Base-by-base conservation (phyloP, 495 filamentous ascomycete species). In the Tirmania nivea region DNA sequence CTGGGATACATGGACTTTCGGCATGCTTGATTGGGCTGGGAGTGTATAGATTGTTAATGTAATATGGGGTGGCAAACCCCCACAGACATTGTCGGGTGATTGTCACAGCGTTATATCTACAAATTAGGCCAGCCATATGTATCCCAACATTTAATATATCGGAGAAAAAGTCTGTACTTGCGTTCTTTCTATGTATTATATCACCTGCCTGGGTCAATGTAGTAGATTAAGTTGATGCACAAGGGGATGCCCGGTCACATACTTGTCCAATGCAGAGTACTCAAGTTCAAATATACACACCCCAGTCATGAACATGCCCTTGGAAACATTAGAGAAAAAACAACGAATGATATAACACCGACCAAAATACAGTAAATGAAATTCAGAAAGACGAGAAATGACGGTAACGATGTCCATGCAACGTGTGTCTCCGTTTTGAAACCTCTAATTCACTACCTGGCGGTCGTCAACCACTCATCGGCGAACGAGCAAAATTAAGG, bases 1-100 rank as follows among this genome's bases (percentile, higher is more conserved):
- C 61, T 16, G 62, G 62, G 8, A 61, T 64, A 34, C 59, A 61
- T 35, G 62, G 62, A 5, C 61, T 59, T 17, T 54, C 61, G 48
- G 54, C 52, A 12, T 47, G 51, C 25, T 52, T 64, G 31, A 54
- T 64, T 17, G 62, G 62, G 36, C 54, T 64, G 53, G 62, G 62
- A 11, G 39, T 64, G 21, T 63, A 64, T 35, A 50, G 62, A 48
- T 55, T 55, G 8, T 36, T 64, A 16, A 63, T 62, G 59, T 62
- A 50, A 58, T 9, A 7, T 31, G 25, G 25, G 25, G 25, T 5
- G 25, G 25, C 25, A 31, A 25, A 31, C 25, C 25, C 25, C 25
- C 25, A 31, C 25, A 5, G 25, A 31, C 25, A 3, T 31, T 5
- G 25, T 31, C 2, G 7, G 1, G 25, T 31, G 3, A 31, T 31